Conservation (phyloP, 1,139 yeast genomes). For the Hyphopichia burtonii region DNA sequence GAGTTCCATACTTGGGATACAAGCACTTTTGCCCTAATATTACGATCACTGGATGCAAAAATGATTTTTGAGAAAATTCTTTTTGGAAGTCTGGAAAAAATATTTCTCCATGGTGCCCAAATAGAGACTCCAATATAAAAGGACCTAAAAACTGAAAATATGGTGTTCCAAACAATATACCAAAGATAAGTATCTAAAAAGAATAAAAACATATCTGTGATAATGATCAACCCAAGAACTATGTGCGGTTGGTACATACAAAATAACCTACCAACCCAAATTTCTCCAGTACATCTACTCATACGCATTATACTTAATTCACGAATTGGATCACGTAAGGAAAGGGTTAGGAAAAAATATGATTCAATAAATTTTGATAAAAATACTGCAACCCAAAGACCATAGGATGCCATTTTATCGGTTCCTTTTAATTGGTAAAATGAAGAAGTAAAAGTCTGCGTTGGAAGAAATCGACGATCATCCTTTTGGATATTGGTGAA, state of each 20-base stretch:
- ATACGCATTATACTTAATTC: constrained; percentile 43
- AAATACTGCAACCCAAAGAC: constrained; percentile 48
- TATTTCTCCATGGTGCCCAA: constrained; percentile 60
- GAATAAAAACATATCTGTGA: constrained; percentile 47
- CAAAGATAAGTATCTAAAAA: constrained; percentile 56
- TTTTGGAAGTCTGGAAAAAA: constrained; percentile 50
- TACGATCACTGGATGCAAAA: constrained; percentile 27
- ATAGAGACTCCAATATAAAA: constrained; percentile 53
- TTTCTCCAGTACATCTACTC: constrained; percentile 44
- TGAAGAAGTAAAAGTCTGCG: constrained; percentile 34
- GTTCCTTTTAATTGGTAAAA: constrained; percentile 37
- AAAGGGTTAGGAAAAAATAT: constrained; percentile 49
- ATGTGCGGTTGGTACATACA: constrained; percentile 42
- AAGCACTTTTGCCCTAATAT: constrained; percentile 31
- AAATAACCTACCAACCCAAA: constrained; percentile 36
- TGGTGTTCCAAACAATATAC: constrained; percentile 55
- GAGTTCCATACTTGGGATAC: constrained; percentile 56
- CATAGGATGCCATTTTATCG: constrained; percentile 40
- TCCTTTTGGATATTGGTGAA: constrained; percentile 22
- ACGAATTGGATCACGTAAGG: constrained; percentile 48
- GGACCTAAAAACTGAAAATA: constrained; percentile 48
- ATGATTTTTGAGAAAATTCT: constrained; percentile 48
- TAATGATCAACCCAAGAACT: constrained; percentile 33
- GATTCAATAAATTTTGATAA: constrained; percentile 49
- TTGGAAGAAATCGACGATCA: constrained; percentile 31